Evolutionary conservation across 106 monocot genomes (phyloP).

Genomic region (Dendrobium huoshanense): DNA sequence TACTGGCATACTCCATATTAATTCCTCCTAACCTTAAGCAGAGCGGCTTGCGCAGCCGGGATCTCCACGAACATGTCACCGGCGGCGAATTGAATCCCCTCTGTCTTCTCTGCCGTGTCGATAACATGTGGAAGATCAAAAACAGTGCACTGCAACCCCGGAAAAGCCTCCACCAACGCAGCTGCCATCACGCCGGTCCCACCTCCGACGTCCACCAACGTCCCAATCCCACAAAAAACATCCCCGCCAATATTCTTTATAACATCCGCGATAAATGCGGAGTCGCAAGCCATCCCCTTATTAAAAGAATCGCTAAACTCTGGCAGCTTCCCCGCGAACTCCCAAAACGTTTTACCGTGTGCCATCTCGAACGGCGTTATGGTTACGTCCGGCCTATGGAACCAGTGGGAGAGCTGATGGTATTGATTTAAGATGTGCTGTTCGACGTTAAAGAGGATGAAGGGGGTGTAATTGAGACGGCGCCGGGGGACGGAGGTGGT

Average conservation of each 20-base stretch:
- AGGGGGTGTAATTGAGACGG: background rate
- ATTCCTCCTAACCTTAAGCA: conserved; percentile 27
- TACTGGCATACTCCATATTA: too few species aligned
- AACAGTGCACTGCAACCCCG: conserved; percentile 15
- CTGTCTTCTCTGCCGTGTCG: background rate
- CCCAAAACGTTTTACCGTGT: background rate
- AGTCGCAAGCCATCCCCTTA: conserved; percentile 16
- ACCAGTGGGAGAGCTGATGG: background rate
- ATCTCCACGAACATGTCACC: conserved; percentile 35
- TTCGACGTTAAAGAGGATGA: background rate
- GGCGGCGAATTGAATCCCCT: conserved; percentile 12
- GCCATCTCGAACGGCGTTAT: conserved; percentile 13
- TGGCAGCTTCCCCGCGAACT: background rate
- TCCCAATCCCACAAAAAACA: conserved; percentile 1
- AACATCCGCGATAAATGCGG: background rate
- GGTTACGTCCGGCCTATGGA: background rate
- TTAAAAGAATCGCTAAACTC: background rate
- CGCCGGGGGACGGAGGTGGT: background rate
- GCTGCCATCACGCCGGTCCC: conserved; percentile 6
- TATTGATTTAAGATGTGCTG: background rate
- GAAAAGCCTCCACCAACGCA: conserved; percentile 15
- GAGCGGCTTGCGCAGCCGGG: conserved; percentile 17
- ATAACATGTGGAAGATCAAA: conserved; percentile 26
- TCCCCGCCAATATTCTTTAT: background rate
- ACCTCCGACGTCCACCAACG: conserved; percentile 22